phyloP scores from a whole-genome alignment of 1,139 yeast genomes.

The Kurtzmaniella quercitrusa region DNA sequence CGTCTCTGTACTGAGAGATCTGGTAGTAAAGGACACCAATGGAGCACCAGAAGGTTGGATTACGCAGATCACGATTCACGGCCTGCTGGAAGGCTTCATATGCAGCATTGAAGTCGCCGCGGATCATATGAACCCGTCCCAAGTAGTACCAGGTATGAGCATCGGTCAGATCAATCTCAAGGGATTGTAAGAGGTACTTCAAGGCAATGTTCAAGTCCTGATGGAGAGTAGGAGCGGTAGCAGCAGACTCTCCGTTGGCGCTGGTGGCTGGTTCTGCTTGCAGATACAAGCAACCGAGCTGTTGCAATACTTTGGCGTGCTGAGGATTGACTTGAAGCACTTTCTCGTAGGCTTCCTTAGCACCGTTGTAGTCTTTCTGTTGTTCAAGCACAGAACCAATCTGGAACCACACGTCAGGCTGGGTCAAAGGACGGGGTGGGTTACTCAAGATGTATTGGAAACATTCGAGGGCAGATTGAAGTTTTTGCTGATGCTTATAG shows the following conservation, averaged over 20 bases:
- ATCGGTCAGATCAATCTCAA: slow-evolving; percentile 85
- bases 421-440: slow-evolving; percentile 95
- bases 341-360: slow-evolving; percentile 92
- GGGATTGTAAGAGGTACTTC: slow-evolving; percentile 74
- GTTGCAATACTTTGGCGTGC: slow-evolving; percentile 94
- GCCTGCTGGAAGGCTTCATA: slow-evolving; percentile 99
- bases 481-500: slow-evolving; percentile 89
- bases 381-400: slow-evolving; percentile 94
- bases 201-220: slow-evolving; percentile 84
- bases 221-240: slow-evolving; percentile 22
- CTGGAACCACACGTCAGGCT: slow-evolving; percentile 98
- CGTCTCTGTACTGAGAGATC: slow-evolving; percentile 93
- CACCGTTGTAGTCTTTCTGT: slow-evolving; percentile 86
- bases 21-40: slow-evolving; percentile 96
- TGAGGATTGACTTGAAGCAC: slow-evolving; percentile 86
- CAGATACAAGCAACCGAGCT: slow-evolving; percentile 91
- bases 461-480: slow-evolving; percentile 84
- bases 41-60: slow-evolving; percentile 98
- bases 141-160: slow-evolving; percentile 97
- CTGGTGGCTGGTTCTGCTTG: slow-evolving; percentile 52
- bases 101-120: slow-evolving; percentile 92
- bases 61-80: slow-evolving; percentile 90
- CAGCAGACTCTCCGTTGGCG: slow-evolving; percentile 34
- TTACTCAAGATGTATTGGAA: slow-evolving; percentile 84
- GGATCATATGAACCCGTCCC: slow-evolving; percentile 95